These are phyloP conservation scores for Pseudogymnoascus sp. DNA, from an alignment of 2,329 filamentous ascomycete genomes.

Conservation along the genomic window DNA sequence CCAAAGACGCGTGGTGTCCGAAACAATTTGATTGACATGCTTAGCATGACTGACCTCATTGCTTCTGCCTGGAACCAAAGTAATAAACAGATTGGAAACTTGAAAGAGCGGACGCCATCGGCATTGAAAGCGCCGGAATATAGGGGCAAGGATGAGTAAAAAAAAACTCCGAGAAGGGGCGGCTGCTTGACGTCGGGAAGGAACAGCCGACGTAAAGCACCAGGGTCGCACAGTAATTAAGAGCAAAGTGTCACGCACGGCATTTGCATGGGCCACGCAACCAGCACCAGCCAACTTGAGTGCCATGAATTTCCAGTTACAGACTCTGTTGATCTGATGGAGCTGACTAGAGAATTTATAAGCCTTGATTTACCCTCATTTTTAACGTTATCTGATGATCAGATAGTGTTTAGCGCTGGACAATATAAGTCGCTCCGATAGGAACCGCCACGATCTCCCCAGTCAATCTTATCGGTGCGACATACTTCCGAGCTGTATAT, in stretches of 20 bases:
- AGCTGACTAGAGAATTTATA: slow-evolving; percentile 1
- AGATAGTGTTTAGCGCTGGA: neutral
- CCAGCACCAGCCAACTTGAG: neutral
- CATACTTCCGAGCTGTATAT: neutral
- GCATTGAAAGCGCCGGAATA: neutral
- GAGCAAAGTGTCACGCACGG: neutral
- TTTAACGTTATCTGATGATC: slow-evolving; percentile 3
- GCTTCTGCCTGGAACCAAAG: neutral
- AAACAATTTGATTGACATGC: neutral
- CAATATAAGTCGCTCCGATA: neutral
- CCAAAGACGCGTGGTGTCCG: neutral
- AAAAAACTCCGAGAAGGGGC: neutral
- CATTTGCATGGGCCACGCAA: neutral
- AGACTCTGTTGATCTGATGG: neutral
- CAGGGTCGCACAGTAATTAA: neutral
- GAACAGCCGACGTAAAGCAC: neutral
- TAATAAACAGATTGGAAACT: neutral
- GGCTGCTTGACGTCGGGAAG: neutral
- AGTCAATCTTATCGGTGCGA: neutral
- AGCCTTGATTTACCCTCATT: neutral
- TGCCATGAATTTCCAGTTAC: neutral
- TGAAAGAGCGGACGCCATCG: neutral
- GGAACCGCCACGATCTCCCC: neutral
- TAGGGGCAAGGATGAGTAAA: neutral
- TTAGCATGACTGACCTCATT: neutral